Percentiles rank a stretch among this genome's conserved stretches.
Evolutionary conservation across 306 rosid species (phyloP).

Genomic region (Rubus parviflorus): DNA sequence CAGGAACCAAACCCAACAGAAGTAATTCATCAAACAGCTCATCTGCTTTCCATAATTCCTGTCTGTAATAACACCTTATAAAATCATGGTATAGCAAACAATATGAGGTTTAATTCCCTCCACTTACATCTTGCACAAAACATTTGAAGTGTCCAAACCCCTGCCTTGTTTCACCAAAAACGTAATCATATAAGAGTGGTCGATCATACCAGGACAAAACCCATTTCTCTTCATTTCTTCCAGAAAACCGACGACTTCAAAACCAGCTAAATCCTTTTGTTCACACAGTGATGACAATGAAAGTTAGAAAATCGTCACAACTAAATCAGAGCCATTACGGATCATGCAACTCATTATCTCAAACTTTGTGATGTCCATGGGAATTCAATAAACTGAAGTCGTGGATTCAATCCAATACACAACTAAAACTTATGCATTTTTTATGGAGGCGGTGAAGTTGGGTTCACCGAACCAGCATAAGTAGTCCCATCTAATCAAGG

Average conservation of each 20-base stretch:
- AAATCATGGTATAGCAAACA: slow-evolving; percentile 67
- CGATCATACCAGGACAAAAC: slow-evolving; percentile 56
- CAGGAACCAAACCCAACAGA: slow-evolving; percentile 65
- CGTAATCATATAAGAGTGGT: slow-evolving; percentile 53
- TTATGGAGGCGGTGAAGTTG: too few species aligned
- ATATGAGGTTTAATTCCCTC: slow-evolving; percentile 64
- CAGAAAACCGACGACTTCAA: slow-evolving; percentile 50
- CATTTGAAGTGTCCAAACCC: slow-evolving; percentile 49
- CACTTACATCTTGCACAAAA: slow-evolving; percentile 51
- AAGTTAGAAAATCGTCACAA: slow-evolving; percentile 45
- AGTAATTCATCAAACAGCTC: slow-evolving; percentile 69
- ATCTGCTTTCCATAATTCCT: slow-evolving; percentile 47
- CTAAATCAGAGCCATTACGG: slow-evolving; percentile 31
- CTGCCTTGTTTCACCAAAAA: slow-evolving; percentile 51
- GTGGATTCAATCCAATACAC: neutral
- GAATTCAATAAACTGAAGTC: neutral
- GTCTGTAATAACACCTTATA: slow-evolving; percentile 49
- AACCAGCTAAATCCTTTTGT: slow-evolving; percentile 8
- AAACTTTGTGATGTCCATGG: neutral
- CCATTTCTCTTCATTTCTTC: slow-evolving; percentile 35
- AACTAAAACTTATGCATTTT: neutral
- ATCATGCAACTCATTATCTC: slow-evolving; percentile 53
- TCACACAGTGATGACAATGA: slow-evolving; percentile 55
- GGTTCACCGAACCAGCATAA: slow-evolving; percentile 39
- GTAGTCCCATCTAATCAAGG: slow-evolving; percentile 37